Base-by-base conservation (phyloP, 2,329 filamentous ascomycete species). In the Zopfia rhizophila region DNA sequence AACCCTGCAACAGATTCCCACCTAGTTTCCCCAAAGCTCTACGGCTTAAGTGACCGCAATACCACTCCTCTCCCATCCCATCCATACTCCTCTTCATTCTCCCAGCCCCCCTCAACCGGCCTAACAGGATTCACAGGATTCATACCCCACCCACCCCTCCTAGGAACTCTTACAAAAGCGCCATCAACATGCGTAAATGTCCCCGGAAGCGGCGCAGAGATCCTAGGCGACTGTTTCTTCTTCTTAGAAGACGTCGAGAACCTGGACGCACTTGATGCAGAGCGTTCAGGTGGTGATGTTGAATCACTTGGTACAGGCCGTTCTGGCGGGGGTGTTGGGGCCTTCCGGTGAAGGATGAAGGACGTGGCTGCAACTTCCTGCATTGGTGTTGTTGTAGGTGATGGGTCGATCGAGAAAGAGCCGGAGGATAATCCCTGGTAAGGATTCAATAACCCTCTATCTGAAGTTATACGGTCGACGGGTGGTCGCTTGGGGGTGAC, bases 171-270 rank as follows among this genome's bases (percentile, higher is more conserved):
- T 24, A 45, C 18, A 36, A 33, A 41, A 6, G 36, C 31, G 19
- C 39, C 40, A 33, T 33, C 21, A 18, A 49, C 45, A 49, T 53
- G 50, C 18, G 36, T 32, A 38, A 53, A 50, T 1, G 12, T 35
- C 12, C 50, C 50, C 14, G 48, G 52, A 3, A 53, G 29, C 16
- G 51, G 54, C n/a, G 44, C 36, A 16, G 45, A 41, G 6, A 48
- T 48, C 36, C 35, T 31, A 16, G 22, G 30, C 16, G 19, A 19
- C 30, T 32, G 16, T 18, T 38, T 38, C 16, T 12, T 22, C 25
- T 28, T 39, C 2, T 22, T 16, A 10, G 33, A 35, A 7, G 18
- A 17, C 12, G 27, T 21, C 5, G 40, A 39, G 12, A 21, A 16
- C 12, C 22, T 16, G 29, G 23, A 10, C 7, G 14, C 19, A 8